Evolutionary conservation across 352 stramenopile genomes (phyloP).

Genomic region (Plasmopara halstedii): DNA sequence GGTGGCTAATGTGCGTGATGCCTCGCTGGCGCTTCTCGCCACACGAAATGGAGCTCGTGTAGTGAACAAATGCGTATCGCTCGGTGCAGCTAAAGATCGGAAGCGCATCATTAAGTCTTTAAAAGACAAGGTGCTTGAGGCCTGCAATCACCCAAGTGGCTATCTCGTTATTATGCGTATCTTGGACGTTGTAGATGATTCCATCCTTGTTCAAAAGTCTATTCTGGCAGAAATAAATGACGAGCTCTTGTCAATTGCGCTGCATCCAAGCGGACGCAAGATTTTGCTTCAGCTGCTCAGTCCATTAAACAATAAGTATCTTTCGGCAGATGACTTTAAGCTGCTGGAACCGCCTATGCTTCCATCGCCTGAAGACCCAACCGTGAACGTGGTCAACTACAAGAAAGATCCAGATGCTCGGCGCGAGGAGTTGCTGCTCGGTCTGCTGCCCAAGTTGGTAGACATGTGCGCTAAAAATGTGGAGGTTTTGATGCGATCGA

Average conservation of each 20-base stretch:
- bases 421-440: conserved; percentile 70
- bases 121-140: conserved; percentile 86
- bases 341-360: conserved; percentile 71
- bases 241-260: conserved; percentile 57
- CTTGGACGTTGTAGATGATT: conserved; percentile 87
- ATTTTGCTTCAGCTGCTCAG: conserved; percentile 73
- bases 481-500: conserved; percentile 61
- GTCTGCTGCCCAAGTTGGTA: conserved; percentile 72
- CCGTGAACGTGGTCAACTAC: conserved; percentile 70
- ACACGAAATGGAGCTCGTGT: conserved; percentile 84
- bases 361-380: conserved; percentile 52
- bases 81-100: conserved; percentile 82
- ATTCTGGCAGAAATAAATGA: conserved; percentile 78
- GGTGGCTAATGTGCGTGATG: conserved; percentile 80
- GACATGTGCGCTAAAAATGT: conserved; percentile 63
- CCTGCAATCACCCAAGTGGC: conserved; percentile 84
- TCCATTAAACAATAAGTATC: conserved; percentile 77
- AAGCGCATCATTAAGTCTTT: conserved; percentile 89
- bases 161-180: conserved; percentile 88
- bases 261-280: conserved; percentile 72
- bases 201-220: conserved; percentile 86
- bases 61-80: conserved; percentile 78
- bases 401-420: conserved; percentile 79
- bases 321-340: conserved; percentile 67
- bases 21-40: conserved; percentile 74